Conservation (phyloP, 768 basidiomycete genomes). For the Kwoniella shandongensis region DNA sequence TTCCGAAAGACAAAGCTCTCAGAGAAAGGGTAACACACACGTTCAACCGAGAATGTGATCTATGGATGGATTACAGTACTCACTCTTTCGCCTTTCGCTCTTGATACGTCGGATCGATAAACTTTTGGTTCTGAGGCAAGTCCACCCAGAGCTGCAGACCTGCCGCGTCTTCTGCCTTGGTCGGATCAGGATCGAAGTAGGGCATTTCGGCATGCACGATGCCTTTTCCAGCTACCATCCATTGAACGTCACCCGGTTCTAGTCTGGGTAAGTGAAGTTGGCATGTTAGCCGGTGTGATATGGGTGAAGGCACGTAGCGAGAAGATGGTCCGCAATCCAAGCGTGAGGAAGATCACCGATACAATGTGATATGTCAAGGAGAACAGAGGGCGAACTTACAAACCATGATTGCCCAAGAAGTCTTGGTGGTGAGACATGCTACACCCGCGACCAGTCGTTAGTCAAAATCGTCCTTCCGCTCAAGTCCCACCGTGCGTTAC, state of each 20-base stretch:
- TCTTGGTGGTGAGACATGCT: conserved; percentile 83
- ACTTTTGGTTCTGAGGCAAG: conserved; percentile 64
- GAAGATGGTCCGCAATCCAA: too few relatives aligned
- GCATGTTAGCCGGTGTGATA: background rate
- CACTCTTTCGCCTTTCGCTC: conserved; percentile 50
- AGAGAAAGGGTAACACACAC: too few relatives aligned
- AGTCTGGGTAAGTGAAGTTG: conserved; percentile 30
- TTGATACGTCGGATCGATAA: conserved; percentile 60
- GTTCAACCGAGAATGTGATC: too few relatives aligned
- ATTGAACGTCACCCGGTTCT: conserved; percentile 79
- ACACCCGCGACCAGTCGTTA: too few relatives aligned
- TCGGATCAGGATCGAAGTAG: conserved; percentile 62
- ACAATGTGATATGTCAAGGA: conserved; percentile 72
- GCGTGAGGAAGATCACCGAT: background rate
- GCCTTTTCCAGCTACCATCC: conserved; percentile 65
- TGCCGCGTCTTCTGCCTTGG: conserved; percentile 63
- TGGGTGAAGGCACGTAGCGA: too few relatives aligned
- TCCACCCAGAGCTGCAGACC: conserved; percentile 70
- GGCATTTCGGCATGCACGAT: conserved; percentile 66
- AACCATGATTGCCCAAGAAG: conserved; percentile 62
- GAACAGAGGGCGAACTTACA: too few relatives aligned
- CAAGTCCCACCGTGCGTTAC: background rate
- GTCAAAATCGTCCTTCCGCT: background rate
- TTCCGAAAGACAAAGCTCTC: too few relatives aligned
- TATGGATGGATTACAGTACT: conserved; percentile 22